These are phyloP conservation scores for Mucor lusitanicus DNA, from an alignment of 371 early-diverging fungal species.

Conservation along the genomic window DNA sequence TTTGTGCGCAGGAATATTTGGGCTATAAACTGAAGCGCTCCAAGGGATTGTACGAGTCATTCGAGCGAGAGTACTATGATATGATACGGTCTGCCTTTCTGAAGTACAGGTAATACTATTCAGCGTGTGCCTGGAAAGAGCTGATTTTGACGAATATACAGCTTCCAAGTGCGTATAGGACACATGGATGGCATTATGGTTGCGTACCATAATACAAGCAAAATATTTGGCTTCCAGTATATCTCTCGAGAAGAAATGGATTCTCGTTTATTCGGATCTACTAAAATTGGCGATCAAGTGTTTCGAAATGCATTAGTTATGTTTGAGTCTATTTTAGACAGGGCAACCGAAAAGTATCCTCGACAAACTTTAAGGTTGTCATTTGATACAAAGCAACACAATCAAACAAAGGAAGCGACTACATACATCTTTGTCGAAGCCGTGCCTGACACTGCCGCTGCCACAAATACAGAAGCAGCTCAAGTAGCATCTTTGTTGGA, in stretches of 20 bases:
- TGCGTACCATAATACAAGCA: conserved; percentile 89
- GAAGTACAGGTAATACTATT: conserved; percentile 25
- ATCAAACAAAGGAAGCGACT: conserved; percentile 16
- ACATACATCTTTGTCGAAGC: conserved; percentile 50
- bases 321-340: conserved; percentile 66
- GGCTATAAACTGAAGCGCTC: conserved; percentile 60
- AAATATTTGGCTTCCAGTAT: conserved; percentile 96
- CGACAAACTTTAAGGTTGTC: conserved; percentile 50
- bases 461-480: not conserved
- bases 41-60: conserved; percentile 76
- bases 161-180: conserved; percentile 93
- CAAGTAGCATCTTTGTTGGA: conserved; percentile 1
- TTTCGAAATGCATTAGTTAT: conserved; percentile 68
- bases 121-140: not conserved
- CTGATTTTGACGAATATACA: conserved; percentile 7
- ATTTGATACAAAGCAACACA: conserved; percentile 32
- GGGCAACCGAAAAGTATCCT: conserved; percentile 63
- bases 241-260: conserved; percentile 89
- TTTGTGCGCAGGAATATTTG: conserved; percentile 42
- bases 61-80: conserved; percentile 94
- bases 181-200: conserved; percentile 97
- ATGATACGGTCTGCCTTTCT: conserved; percentile 64
- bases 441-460: conserved; percentile 8
- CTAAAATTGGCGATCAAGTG: conserved; percentile 69
- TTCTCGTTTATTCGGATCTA: conserved; percentile 75